Base-by-base conservation (phyloP, 768 basidiomycete genomes). In the Termitomyces sp. region DNA sequence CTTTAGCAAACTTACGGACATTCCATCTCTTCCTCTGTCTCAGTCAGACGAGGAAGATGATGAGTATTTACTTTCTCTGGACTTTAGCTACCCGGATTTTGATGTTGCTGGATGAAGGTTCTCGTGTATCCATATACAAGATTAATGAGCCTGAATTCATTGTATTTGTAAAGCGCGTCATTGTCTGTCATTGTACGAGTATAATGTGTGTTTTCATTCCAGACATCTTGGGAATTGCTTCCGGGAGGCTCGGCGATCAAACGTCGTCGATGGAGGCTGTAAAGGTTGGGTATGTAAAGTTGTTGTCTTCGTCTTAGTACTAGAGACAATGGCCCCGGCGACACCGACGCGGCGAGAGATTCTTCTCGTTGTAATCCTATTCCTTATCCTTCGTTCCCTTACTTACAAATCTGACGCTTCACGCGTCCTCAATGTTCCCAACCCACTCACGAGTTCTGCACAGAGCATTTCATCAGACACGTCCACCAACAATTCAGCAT, bases 321-420 rank as follows among this genome's bases (percentile, higher is more conserved):
- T 43, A 52, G 43, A 58, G 59, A 53, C 60, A 56, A 75, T 76
- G 75, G 64, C 72, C 57, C 66, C 70, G 53, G 67, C 77, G 41
- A 64, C 75, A 38, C 86, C 86, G 12, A 85, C 86, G 13, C 73
- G 73, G 62, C 79, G 87, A 52, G 87, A 89, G 66, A 66, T 79
- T 41, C 48, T 80, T 60, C 68, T 89, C 58, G 74, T 87, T 56
- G 67, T 75, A 50, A 63, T 79, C 51, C 71, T 89, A 4, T 74
- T 86, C 53, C 38, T 80, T 55, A 63, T 78, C 16, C 67, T 86
- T 50, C 70, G 82, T 49, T 75, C 82, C n/a, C 63, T 83, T n/a
- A 71, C 80, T 46, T 46, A 43, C 52, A 61, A 56, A 50, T 49
- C 60, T 36, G 53, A 52, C 36, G 36, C 61, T 14, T 48, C 60